These are phyloP conservation scores for Chaetoscypha palmicola DNA, from an alignment of 2,329 filamentous ascomycete species.

Conservation along the genomic window DNA sequence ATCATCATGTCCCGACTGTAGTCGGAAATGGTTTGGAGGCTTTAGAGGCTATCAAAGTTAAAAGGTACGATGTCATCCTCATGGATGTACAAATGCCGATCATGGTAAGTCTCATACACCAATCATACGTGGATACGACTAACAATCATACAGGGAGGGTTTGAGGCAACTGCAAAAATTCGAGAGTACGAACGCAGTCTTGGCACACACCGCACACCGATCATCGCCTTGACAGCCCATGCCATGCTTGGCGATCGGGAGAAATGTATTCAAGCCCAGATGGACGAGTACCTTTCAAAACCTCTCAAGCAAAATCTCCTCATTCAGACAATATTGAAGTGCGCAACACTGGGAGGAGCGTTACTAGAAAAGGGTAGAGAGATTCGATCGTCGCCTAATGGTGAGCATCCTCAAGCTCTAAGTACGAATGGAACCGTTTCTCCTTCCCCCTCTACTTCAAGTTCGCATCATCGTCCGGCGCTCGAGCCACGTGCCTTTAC, in stretches of 20 bases:
- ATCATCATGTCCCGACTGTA: slow-evolving; percentile 86
- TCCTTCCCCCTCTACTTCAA: slow-evolving; percentile 14
- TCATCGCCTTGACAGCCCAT: slow-evolving; percentile 94
- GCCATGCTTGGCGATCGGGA: slow-evolving; percentile 98
- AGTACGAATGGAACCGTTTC: slow-evolving; percentile 15
- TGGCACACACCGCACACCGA: slow-evolving; percentile 76
- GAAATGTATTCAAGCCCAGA: slow-evolving; percentile 96
- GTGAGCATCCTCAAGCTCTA: slow-evolving; percentile 21
- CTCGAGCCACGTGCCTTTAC: slow-evolving; percentile 60
- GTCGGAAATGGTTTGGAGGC: slow-evolving; percentile 94
- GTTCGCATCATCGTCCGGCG: slow-evolving; percentile 38
- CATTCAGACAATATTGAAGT: slow-evolving; percentile 96
- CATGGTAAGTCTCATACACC: slow-evolving; percentile 60
- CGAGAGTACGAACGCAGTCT: slow-evolving; percentile 85
- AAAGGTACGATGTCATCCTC: slow-evolving; percentile 90
- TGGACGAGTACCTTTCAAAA: slow-evolving; percentile 98
- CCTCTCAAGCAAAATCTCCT: slow-evolving; percentile 94
- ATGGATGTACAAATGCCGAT: slow-evolving; percentile 99
- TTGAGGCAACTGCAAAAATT: slow-evolving; percentile 95
- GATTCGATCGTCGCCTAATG: slow-evolving; percentile 35
- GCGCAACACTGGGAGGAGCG: slow-evolving; percentile 81
- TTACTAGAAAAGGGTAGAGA: slow-evolving; percentile 71
- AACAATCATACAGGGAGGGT: slow-evolving; percentile 64
- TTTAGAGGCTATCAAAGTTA: slow-evolving; percentile 83
- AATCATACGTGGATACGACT: slow-evolving; percentile 23